Evolutionary conservation across 257 asterid genomes (phyloP), one percentile per base, ranked within the genome.

Genomic region (Solanum chiquidenum): DNA sequence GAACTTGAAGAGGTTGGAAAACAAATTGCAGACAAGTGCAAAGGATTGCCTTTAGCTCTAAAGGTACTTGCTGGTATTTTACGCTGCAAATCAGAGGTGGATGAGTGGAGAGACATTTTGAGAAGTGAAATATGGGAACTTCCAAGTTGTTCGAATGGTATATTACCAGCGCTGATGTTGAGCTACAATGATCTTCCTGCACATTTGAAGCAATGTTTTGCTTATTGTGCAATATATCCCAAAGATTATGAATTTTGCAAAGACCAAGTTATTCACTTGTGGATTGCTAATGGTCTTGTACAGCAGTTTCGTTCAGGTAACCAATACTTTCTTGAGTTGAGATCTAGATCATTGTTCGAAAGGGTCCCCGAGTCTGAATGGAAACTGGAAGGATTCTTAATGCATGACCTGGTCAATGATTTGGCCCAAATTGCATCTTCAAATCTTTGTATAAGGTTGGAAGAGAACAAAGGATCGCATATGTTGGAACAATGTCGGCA

Each of bases 151-250:
- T 12, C 14, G 16, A 44, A 44, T 44, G 16, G 2, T 4, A 44
- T 44, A 9, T 84, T 88, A 42, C 88, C 87, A 3, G 82, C 69
- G n/a, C 52, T 90, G 40, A 37, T 16, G 58, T 83, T 88, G 66
- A 90, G 90, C 58, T 90, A 90, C 86, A 69, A 76, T 52, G 86
- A 90, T 86, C 87, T 88, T 76, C 89, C 90, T 7, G 29, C 83
- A 7, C 86, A 88, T 62, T 35, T 88, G 18, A 90, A 83, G 49
- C 84, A 12, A 5, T 88, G 90, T 14, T 90, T 90, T 86, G 35
- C 89, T 7, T 90, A 46, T 42, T 90, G 92, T 71, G 86, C 92
- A 14, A 60, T 90, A 42, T 88, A 37, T 75, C 92, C 92, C 13
- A 90, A 88, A 86, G 90, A 69, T 38, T 86, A 88, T 16, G 73